A percentile compares a stretch with the other conserved stretches of the same genome.
Evolutionary conservation across 768 basidiomycete species (phyloP).

Genomic region (Thelephora ganbajun): DNA sequence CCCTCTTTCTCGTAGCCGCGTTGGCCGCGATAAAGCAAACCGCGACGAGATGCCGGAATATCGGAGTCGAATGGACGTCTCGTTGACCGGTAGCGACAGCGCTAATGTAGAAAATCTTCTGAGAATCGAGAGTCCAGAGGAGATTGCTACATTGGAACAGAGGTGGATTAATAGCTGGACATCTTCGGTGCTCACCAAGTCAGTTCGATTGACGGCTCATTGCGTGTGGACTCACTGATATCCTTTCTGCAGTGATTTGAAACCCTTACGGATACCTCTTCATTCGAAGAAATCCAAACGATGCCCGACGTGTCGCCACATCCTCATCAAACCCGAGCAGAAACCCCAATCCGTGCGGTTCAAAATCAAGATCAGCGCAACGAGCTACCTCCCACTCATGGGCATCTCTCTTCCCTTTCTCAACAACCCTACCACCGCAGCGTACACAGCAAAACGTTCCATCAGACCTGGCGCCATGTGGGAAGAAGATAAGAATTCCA

Average conservation of each 20-base stretch:
- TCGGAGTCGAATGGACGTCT: slow-evolving; percentile 54
- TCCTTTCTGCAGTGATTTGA: slow-evolving; percentile 45
- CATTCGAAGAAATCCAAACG: slow-evolving; percentile 93
- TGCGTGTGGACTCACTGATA: slow-evolving; percentile 2
- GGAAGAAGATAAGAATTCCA: slow-evolving; percentile 13
- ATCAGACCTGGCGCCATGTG: slow-evolving; percentile 20
- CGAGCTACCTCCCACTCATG: slow-evolving; percentile 86
- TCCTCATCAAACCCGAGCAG: slow-evolving; percentile 95
- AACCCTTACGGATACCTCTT: slow-evolving; percentile 81
- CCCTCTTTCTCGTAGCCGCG: slow-evolving; percentile 35
- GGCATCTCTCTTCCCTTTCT: slow-evolving; percentile 43
- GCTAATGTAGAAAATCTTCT: slow-evolving; percentile 59
- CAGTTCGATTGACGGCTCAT: background rate
- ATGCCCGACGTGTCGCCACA: slow-evolving; percentile 87
- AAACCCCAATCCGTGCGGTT: slow-evolving; percentile 89
- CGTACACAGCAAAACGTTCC: slow-evolving; percentile 19
- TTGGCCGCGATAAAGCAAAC: slow-evolving; percentile 47
- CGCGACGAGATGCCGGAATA: slow-evolving; percentile 73
- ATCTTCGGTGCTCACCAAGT: slow-evolving; percentile 51
- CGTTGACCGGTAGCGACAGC: slow-evolving; percentile 35
- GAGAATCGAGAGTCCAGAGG: slow-evolving; percentile 42
- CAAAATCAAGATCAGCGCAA: slow-evolving; percentile 95
- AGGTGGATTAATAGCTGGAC: slow-evolving; percentile 77
- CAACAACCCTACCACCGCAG: slow-evolving; percentile 27
- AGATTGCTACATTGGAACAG: slow-evolving; percentile 62